These are phyloP conservation scores for Penicillium psychrofluorescens DNA, from an alignment of 495 filamentous ascomycete species.

Conservation along the genomic window DNA sequence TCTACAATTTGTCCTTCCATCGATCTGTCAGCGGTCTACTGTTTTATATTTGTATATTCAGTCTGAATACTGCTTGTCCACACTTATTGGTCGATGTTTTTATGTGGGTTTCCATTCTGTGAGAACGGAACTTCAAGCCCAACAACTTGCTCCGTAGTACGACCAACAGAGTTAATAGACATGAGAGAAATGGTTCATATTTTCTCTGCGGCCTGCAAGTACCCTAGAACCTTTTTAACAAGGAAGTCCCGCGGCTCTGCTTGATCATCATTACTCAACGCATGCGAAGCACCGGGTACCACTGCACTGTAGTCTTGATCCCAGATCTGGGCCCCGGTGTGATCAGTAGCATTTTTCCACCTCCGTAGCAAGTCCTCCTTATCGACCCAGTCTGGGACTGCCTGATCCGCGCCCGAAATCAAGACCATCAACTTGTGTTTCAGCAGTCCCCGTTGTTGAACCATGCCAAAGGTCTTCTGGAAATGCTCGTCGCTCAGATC, in stretches of 20 bases:
- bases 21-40: no score
- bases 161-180: no score
- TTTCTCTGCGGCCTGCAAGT: constrained; percentile 16
- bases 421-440: constrained; percentile 41
- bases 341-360: constrained; percentile 55
- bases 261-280: constrained; percentile 39
- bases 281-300: constrained; percentile 40
- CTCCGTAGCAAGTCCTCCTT: constrained; percentile 51
- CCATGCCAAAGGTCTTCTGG: constrained; percentile 53
- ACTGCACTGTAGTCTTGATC: constrained; percentile 28
- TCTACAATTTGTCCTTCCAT: no score
- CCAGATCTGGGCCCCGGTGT: constrained; percentile 22
- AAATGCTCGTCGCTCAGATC: constrained; percentile 58
- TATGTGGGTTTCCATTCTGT: no score
- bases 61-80: no score
- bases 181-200: background rate
- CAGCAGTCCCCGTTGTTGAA: constrained; percentile 45
- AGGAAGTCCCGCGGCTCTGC: constrained; percentile 32
- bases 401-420: constrained; percentile 68
- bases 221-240: constrained; percentile 24
- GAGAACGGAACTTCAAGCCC: no score
- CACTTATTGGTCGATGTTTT: no score
- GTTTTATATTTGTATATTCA: no score
- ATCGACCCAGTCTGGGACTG: constrained; percentile 56
- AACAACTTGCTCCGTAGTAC: no score